These are phyloP conservation scores for Arthrobotrys megalospora DNA, from an alignment of 2,329 filamentous ascomycete genomes.

Conservation along the genomic window DNA sequence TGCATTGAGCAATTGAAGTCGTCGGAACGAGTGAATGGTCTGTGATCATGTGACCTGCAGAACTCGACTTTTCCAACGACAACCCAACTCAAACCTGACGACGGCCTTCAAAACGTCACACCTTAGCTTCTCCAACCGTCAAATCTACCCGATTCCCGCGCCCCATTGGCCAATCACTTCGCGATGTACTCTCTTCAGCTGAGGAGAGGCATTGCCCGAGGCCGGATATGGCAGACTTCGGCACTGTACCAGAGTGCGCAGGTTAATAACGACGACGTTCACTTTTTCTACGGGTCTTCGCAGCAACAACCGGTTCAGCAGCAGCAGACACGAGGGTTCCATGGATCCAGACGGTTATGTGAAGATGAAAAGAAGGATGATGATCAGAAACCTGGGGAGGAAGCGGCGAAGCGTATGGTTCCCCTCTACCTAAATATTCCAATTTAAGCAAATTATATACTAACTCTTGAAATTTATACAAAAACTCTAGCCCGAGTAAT, in stretches of 20 bases:
- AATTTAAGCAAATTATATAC: no score
- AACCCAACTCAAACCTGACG: neutral
- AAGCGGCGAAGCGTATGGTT: slow-evolving; percentile 17
- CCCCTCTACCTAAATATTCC: no score
- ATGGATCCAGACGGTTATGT: slow-evolving; percentile 18
- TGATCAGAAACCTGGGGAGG: neutral
- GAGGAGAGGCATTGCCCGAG: slow-evolving; percentile 55
- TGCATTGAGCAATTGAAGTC: no score
- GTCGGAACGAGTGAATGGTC: no score
- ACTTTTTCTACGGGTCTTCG: no score
- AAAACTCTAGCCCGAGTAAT: slow-evolving; percentile 40
- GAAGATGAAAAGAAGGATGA: slow-evolving; percentile 34
- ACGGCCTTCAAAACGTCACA: slow-evolving; percentile 10
- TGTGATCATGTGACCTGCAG: slow-evolving; percentile 40
- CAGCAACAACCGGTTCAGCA: slow-evolving; percentile 1
- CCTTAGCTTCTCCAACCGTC: neutral
- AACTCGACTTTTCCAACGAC: slow-evolving; percentile 42
- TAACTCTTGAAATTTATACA: neutral
- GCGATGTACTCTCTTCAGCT: slow-evolving; percentile 58
- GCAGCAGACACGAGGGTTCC: slow-evolving; percentile 24
- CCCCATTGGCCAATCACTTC: neutral
- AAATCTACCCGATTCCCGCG: neutral
- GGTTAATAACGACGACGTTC: no score
- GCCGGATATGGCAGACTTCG: slow-evolving; percentile 58
- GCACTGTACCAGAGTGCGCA: slow-evolving; percentile 38